Base-by-base conservation (phyloP, 2,329 filamentous ascomycete genomes). In the Diplodia seriata region DNA sequence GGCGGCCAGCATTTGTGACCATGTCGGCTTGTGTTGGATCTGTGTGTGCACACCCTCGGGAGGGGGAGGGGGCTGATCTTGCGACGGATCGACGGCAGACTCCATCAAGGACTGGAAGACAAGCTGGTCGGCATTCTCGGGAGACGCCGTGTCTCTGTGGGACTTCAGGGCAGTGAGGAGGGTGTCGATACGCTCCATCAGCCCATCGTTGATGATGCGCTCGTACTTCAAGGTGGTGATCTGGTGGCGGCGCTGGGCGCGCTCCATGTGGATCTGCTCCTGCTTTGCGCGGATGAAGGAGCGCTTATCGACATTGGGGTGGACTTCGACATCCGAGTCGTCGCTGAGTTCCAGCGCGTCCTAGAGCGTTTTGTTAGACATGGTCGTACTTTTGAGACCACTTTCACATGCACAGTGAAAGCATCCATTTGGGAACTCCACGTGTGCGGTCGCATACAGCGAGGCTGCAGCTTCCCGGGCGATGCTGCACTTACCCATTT, bases 231-330 rank as follows among this genome's bases (percentile, higher is more conserved):
- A 86, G 7, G 93, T 95, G 74, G 91, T 90, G 78, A 99, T 98
- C 76, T 97, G 90, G 74, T 91, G 89, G 77, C 91, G 92, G 68
- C 95, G 90, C 75, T 96, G 91, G 72, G 89, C 85, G 67, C 95
- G 90, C 78, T 97, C 91, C 76, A 94, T 89, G 80, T 99, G 95
- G 74, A 99, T 99, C 82, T 99, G 94, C 74, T 90, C 91, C 83
- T 98, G 95, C 82, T 99, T 99, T 72, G 95, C 96, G 72, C 94
- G 92, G 79, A 99, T 99, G 81, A 99, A 99, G 70, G 94, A 98
- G 63, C 91, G 89, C 81, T 99, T 99, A 83, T 99, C 95, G 78
- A 99, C 95, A 78, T 99, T 99, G 69, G 95, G 95, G 81, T 99
- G 95, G 63, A 98, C 95, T 82, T 99, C 95, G 74, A 99, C 90